phyloP scores from a whole-genome alignment of 2,329 filamentous ascomycete genomes.

The Cladosporium sp. region DNA sequence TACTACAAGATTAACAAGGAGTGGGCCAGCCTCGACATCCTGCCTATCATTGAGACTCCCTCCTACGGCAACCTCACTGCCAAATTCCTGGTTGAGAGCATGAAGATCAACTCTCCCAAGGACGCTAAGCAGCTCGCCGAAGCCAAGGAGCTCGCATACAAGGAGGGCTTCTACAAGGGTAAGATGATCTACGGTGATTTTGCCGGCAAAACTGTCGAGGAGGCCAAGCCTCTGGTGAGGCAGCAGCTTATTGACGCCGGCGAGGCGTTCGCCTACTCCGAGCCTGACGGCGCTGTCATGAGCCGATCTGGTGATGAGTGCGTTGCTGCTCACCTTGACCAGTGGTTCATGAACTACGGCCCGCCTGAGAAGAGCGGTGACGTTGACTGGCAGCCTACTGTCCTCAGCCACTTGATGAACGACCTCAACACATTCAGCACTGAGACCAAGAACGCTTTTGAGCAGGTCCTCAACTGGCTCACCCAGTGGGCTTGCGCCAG shows the following conservation, averaged over 20 bases:
- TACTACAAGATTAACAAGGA: slow-evolving; percentile 96
- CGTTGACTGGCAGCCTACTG: slow-evolving; percentile 70
- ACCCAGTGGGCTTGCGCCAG: slow-evolving; percentile 93
- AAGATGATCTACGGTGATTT: slow-evolving; percentile 83
- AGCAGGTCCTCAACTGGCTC: slow-evolving; percentile 84
- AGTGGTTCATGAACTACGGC: slow-evolving; percentile 98
- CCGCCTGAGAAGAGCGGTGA: slow-evolving; percentile 59
- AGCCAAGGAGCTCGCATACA: slow-evolving; percentile 95
- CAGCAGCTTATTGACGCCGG: slow-evolving; percentile 70
- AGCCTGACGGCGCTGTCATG: slow-evolving; percentile 85
- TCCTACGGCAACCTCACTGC: slow-evolving; percentile 82
- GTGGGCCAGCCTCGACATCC: slow-evolving; percentile 86
- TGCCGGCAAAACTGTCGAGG: slow-evolving; percentile 79
- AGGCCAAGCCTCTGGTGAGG: slow-evolving; percentile 79
- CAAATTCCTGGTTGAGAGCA: slow-evolving; percentile 75
- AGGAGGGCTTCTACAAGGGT: slow-evolving; percentile 95
- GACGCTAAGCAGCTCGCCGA: slow-evolving; percentile 85
- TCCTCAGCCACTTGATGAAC: slow-evolving; percentile 66
- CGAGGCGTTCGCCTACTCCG: slow-evolving; percentile 84
- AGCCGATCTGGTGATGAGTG: slow-evolving; percentile 89
- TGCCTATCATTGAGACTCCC: slow-evolving; percentile 85
- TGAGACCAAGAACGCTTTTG: slow-evolving; percentile 57
- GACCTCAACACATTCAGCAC: slow-evolving; percentile 74
- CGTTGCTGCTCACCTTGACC: slow-evolving; percentile 86
- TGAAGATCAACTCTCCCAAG: slow-evolving; percentile 97